Evolutionary conservation across 2,329 filamentous ascomycete genomes (phyloP).

Genomic region (Ophioceras dolichostomum): DNA sequence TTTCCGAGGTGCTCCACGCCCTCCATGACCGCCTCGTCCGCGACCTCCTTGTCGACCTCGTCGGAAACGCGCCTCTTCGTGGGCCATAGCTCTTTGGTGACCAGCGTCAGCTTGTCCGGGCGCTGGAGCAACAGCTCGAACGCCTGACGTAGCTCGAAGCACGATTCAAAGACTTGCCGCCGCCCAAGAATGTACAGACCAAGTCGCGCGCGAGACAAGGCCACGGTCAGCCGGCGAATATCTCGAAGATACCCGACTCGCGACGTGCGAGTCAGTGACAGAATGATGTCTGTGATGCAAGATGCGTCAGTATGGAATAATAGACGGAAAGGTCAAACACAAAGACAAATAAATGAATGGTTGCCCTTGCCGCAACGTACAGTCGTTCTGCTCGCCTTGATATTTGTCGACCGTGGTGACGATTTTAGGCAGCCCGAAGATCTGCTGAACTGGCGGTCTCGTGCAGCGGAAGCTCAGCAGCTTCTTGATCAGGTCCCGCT

Average conservation of each 20-base stretch:
- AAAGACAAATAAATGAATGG: neutral
- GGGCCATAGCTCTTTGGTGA: slow-evolving; percentile 79
- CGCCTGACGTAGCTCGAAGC: slow-evolving; percentile 75
- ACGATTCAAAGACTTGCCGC: slow-evolving; percentile 76
- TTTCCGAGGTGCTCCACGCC: slow-evolving; percentile 88
- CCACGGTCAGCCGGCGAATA: slow-evolving; percentile 85
- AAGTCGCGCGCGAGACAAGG: slow-evolving; percentile 80
- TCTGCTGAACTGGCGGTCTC: slow-evolving; percentile 58
- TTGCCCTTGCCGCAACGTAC: no score
- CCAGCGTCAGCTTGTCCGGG: slow-evolving; percentile 70
- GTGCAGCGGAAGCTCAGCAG: slow-evolving; percentile 76
- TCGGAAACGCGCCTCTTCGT: slow-evolving; percentile 39
- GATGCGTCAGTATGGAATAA: slow-evolving; percentile 6
- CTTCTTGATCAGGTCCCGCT: slow-evolving; percentile 77
- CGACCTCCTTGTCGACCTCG: slow-evolving; percentile 34
- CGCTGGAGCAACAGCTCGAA: slow-evolving; percentile 67
- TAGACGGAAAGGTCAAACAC: no score
- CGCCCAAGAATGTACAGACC: slow-evolving; percentile 89
- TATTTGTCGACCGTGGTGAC: slow-evolving; percentile 98
- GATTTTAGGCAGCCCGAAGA: slow-evolving; percentile 82
- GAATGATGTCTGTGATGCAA: slow-evolving; percentile 63
- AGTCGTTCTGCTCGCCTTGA: slow-evolving; percentile 98
- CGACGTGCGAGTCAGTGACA: slow-evolving; percentile 82
- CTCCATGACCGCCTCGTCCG: slow-evolving; percentile 63
- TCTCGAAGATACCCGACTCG: slow-evolving; percentile 88